Percentiles rank a stretch among this genome's conserved stretches.
Conservation (phyloP, 2,329 filamentous ascomycete species). For the Ceratocystis diversiconidia region DNA sequence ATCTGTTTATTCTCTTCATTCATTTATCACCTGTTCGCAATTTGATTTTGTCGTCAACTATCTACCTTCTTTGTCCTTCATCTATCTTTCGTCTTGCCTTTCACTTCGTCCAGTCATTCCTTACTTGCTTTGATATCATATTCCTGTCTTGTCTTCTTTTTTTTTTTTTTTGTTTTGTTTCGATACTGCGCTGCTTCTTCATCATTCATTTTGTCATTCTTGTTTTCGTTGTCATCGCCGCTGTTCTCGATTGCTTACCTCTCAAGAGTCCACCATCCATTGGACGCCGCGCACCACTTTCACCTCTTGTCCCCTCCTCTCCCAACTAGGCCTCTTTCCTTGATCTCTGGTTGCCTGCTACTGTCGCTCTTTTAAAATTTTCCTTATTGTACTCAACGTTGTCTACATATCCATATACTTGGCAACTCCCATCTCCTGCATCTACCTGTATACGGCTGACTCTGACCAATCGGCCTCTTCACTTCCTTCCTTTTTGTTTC, state of each 20-base stretch:
- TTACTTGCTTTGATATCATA: background rate
- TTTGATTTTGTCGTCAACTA: background rate
- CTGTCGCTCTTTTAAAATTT: too few relatives aligned
- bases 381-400: too few relatives aligned
- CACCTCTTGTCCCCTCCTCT: background rate
- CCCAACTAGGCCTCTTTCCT: too few relatives aligned
- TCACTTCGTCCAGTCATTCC: background rate
- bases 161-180: background rate
- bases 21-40: too few relatives aligned
- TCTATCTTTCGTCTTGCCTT: background rate
- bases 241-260: background rate
- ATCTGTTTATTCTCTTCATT: too few relatives aligned
- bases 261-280: background rate
- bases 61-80: slow-evolving; percentile 4
- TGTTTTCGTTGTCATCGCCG: background rate
- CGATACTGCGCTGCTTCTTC: background rate
- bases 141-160: background rate
- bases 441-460: background rate
- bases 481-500: background rate
- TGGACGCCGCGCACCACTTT: background rate
- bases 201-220: background rate
- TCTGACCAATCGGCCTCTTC: background rate
- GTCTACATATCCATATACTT: background rate
- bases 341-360: too few relatives aligned
- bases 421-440: background rate